Evolutionary conservation across 352 stramenopile genomes (phyloP).

Genomic region (Lagenidium sp.): DNA sequence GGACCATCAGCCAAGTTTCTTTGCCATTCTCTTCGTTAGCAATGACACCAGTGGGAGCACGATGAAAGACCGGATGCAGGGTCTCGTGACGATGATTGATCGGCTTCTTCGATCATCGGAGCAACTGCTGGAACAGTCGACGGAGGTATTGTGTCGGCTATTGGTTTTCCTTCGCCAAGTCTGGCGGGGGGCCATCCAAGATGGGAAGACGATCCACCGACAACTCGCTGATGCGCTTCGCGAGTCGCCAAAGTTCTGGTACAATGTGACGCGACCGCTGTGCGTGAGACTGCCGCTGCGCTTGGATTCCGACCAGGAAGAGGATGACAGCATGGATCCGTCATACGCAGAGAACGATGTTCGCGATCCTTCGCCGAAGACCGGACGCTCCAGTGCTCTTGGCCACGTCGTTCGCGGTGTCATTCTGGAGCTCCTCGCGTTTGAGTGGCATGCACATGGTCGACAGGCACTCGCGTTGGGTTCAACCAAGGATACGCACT

Average conservation of each 20-base stretch:
- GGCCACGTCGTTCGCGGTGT: too few relatives aligned
- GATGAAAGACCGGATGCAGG: conserved; percentile 10
- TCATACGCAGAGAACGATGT: too few relatives aligned
- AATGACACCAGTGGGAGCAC: conserved; percentile 1
- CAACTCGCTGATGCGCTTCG: conserved; percentile 37
- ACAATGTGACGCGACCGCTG: conserved; percentile 40
- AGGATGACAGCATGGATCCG: conserved; percentile 4
- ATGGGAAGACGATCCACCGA: conserved; percentile 24
- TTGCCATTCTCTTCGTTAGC: conserved; percentile 42
- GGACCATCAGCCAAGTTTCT: conserved; percentile 49
- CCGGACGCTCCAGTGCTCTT: too few relatives aligned
- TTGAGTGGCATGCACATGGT: conserved; percentile 66
- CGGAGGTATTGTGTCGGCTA: conserved; percentile 48
- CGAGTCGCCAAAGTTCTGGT: conserved; percentile 34
- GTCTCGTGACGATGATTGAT: conserved; percentile 30
- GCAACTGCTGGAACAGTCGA: conserved; percentile 39
- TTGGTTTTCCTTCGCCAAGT: conserved; percentile 46
- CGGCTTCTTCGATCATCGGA: conserved; percentile 48
- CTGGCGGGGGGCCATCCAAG: conserved; percentile 37
- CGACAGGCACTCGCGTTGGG: too few relatives aligned
- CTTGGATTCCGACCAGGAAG: conserved; percentile 15
- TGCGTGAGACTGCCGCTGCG: conserved; percentile 45
- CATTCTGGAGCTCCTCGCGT: conserved; percentile 51
- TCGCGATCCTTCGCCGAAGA: too few relatives aligned
- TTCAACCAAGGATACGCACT: too few relatives aligned